A percentile compares a stretch with the other conserved stretches of the same genome.
These are phyloP conservation scores for Torulaspora delbrueckii DNA, from an alignment of 805 yeast species.

Conservation along the genomic window DNA sequence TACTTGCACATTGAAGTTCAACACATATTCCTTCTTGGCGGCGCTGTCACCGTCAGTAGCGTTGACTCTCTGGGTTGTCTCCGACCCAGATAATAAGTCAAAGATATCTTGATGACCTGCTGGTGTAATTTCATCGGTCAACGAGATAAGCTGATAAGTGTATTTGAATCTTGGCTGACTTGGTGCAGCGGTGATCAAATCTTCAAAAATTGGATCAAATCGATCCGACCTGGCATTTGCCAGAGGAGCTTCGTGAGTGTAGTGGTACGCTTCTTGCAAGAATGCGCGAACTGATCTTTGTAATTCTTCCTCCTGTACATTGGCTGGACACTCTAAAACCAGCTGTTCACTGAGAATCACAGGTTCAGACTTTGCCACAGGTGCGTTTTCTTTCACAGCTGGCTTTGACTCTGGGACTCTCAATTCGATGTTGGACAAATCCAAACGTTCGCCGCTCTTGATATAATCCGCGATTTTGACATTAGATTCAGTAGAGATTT, in stretches of 20 bases:
- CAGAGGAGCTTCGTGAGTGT: constrained; percentile 26
- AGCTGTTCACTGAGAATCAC: constrained; percentile 31
- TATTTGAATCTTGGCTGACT: constrained; percentile 27
- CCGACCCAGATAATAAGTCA: constrained; percentile 23
- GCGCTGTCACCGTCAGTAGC: neutral
- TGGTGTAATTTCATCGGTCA: constrained; percentile 5
- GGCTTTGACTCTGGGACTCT: constrained; percentile 19
- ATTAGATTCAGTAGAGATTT: constrained; percentile 55
- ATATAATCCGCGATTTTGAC: constrained; percentile 51
- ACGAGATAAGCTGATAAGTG: constrained; percentile 19
- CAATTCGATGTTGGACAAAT: constrained; percentile 60
- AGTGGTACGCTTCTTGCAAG: constrained; percentile 40
- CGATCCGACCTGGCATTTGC: constrained; percentile 39
- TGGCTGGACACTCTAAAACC: constrained; percentile 30
- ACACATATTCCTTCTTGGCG: constrained; percentile 10
- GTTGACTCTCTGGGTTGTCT: neutral
- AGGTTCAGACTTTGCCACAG: constrained; percentile 28
- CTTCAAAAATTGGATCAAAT: constrained; percentile 59
- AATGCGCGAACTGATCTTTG: constrained; percentile 45
- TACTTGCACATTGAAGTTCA: constrained; percentile 23
- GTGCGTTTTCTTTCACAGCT: constrained; percentile 14
- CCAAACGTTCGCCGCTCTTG: constrained; percentile 55
- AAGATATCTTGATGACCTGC: constrained; percentile 23
- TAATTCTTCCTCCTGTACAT: constrained; percentile 35
- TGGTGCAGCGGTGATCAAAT: constrained; percentile 43